Evolutionary conservation across 2,329 filamentous ascomycete species (phyloP).

Genomic region (Beauveria sp.): DNA sequence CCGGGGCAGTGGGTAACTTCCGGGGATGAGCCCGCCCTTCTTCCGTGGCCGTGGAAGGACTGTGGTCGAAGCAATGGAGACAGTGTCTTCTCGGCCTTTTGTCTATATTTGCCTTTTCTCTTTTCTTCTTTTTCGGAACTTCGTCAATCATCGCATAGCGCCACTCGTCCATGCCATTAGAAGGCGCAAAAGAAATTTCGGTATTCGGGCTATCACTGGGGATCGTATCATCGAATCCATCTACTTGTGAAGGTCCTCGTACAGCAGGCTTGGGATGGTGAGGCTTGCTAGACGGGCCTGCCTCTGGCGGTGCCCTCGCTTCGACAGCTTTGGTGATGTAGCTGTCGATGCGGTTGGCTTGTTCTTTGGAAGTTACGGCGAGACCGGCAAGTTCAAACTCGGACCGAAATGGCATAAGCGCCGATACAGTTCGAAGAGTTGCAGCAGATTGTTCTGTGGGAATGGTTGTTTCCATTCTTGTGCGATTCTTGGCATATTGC

Average conservation of each 20-base stretch:
- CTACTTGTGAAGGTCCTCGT: conserved; percentile 20
- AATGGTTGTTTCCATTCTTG: background rate
- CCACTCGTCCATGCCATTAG: conserved; percentile 25
- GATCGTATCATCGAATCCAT: conserved; percentile 20
- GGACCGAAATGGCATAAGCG: conserved; percentile 44
- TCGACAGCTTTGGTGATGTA: conserved; percentile 15
- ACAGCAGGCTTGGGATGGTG: background rate
- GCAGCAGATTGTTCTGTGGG: conserved; percentile 26
- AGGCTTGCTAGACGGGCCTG: background rate
- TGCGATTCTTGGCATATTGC: conserved; percentile 20
- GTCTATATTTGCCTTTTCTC: conserved; percentile 7
- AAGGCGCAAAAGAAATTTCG: conserved; percentile 24
- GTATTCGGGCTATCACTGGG: conserved; percentile 21
- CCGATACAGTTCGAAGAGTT: conserved; percentile 44
- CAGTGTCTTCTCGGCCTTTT: conserved; percentile 16
- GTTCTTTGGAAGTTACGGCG: conserved; percentile 43
- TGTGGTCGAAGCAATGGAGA: conserved; percentile 22
- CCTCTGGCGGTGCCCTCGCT: conserved; percentile 8
- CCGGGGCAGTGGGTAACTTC: conserved; percentile 7
- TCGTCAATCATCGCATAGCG: conserved; percentile 27
- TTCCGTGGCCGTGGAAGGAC: conserved; percentile 19
- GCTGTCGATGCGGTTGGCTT: conserved; percentile 29
- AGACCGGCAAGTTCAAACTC: conserved; percentile 48
- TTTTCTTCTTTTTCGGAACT: conserved; percentile 14
- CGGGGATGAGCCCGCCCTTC: conserved; percentile 19